phyloP scores from a whole-genome alignment of 805 yeast species.

The Osmozyma mogii region DNA sequence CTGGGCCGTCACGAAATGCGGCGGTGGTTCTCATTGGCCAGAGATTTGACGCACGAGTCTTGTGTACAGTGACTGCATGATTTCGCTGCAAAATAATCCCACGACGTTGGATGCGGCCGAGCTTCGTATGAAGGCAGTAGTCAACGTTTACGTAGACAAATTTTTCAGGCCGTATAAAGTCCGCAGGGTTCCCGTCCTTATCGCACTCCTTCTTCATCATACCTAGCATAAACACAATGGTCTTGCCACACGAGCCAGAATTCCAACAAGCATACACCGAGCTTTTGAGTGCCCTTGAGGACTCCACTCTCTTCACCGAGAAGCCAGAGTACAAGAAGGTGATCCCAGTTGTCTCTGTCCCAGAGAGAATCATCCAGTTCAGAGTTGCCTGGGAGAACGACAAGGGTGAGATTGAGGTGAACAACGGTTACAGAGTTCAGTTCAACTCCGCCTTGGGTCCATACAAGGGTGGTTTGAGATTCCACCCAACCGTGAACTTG shows the following conservation, averaged over 20 bases:
- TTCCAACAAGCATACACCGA: conserved; percentile 98
- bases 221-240: no score
- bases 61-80: no score
- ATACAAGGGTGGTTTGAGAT: conserved; percentile 97
- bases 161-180: no score
- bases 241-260: conserved; percentile 92
- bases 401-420: conserved; percentile 82
- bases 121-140: no score
- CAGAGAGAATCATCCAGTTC: conserved; percentile 95
- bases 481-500: conserved; percentile 95
- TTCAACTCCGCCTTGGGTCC: conserved; percentile 98
- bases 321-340: conserved; percentile 87
- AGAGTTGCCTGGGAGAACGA: conserved; percentile 98
- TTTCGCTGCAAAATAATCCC: no score
- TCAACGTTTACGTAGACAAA: no score
- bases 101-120: no score
- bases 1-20: no score
- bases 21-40: no score
- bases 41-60: no score
- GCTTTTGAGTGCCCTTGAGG: conserved; percentile 78
- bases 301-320: conserved; percentile 81
- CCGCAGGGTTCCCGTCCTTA: no score
- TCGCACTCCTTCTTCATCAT: no score
- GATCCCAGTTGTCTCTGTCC: conserved; percentile 83
- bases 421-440: conserved; percentile 97